Conservation (phyloP, 2,329 filamentous ascomycete genomes). For the Claviceps paspali region DNA sequence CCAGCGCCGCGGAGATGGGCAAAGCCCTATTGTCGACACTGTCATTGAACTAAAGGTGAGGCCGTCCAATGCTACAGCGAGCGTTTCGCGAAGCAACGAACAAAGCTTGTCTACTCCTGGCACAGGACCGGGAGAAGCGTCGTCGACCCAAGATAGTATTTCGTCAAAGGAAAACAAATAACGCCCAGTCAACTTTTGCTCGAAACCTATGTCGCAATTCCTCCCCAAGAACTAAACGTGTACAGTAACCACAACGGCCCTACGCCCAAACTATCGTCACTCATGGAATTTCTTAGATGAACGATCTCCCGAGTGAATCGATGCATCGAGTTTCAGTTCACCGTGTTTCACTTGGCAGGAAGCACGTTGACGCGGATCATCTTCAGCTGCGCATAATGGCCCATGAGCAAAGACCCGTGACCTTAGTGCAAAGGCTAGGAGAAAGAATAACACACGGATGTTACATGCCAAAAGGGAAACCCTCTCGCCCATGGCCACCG, state of each 20-base stretch:
- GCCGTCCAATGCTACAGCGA: constrained; percentile 6
- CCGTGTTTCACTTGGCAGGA: not conserved
- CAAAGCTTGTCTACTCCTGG: not conserved
- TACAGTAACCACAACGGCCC: not conserved
- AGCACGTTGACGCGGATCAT: not conserved
- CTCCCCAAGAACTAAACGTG: not conserved
- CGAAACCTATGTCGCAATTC: not conserved
- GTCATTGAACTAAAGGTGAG: constrained; percentile 38
- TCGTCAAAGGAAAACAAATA: not conserved
- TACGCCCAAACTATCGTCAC: not conserved
- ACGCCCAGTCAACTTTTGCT: not conserved
- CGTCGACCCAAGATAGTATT: not conserved
- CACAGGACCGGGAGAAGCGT: not conserved
- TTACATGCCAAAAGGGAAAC: not conserved
- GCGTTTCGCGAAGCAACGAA: constrained; percentile 1
- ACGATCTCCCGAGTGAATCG: not conserved
- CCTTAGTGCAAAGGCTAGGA: not conserved
- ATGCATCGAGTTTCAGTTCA: not conserved
- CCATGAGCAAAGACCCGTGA: not conserved
- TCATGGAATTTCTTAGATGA: not conserved
- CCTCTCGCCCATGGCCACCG: not conserved
- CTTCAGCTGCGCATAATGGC: not conserved
- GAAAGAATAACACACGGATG: not conserved
- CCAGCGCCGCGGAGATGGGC: constrained; percentile 49
- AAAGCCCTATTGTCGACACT: constrained; percentile 38